Base-by-base conservation (phyloP, 495 filamentous ascomycete genomes). In the Apiosordaria backusii region DNA sequence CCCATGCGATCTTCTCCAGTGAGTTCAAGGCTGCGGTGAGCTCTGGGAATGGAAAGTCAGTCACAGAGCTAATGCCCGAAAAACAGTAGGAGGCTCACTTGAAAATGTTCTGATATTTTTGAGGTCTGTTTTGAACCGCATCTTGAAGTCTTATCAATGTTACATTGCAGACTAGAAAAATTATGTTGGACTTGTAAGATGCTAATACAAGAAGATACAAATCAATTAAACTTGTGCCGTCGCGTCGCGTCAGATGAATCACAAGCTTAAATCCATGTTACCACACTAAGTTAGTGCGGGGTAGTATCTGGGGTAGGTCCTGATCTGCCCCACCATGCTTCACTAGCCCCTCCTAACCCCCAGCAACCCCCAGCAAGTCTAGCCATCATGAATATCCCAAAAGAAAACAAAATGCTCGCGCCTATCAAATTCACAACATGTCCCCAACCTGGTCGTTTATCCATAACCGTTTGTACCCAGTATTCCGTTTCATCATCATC, bases 1-100 rank as follows among this genome's bases (percentile, higher is more conserved):
- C 83, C 95, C 96, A 98, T 52, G 93, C 95, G 69, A 96, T 86
- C 75, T 95, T 94, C 64, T 93, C 92, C 40, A 98, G 82, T 6
- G 92, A 93, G 60, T 88, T 87, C 63, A 98, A 84, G 4, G 93
- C 97, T 7, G 90, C 89, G 3, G 87, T 88, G 66, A 99, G 82
- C 77, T 96, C 93, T 97, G 70, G 10, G 22, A 10, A 63, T 10
- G n/a, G n/a, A 10, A 27, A 13, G 26, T 63, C 60, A 61, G 62
- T 53, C 5, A 62, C 68, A 50, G n/a, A n/a, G 0, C 19, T 13
- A 5, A 4, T 16, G 22, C 0, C n/a, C n/a, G n/a, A 25, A 18
- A 22, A 15, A 45, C 4, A 15, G 18, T 27, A 13, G 53, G 53
- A 5, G n/a, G 24, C 52, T 66, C 78, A 96, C 93, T 96, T 54